Conservation (phyloP, 2,329 filamentous ascomycete genomes). For the Clarireedia hainanense region DNA sequence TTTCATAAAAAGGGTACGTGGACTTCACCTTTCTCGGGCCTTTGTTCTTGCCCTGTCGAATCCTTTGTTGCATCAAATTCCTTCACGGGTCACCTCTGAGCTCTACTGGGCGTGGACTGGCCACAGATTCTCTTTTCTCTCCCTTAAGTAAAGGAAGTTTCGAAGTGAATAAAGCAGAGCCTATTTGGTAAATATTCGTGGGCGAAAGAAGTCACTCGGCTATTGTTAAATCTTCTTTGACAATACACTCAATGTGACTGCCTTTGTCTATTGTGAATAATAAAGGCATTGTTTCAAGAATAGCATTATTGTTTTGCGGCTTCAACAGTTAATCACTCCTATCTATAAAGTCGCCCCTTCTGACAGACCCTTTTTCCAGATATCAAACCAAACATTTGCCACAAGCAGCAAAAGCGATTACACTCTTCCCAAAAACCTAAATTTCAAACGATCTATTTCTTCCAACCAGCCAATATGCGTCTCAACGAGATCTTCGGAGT, state of each 20-base stretch:
- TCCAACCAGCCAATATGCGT: conserved; percentile 32
- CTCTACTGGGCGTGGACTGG: too few species aligned
- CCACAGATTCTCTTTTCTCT: too few species aligned
- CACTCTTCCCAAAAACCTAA: background rate
- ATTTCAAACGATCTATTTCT: conserved; percentile 16
- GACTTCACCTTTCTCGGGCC: too few species aligned
- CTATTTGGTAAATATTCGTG: background rate
- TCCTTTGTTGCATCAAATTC: too few species aligned
- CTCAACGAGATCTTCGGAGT: conserved; percentile 43
- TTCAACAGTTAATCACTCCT: background rate
- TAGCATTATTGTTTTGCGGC: background rate
- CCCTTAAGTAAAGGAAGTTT: too few species aligned
- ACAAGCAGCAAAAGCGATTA: background rate
- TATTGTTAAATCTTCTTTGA: background rate
- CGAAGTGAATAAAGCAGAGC: too few species aligned
- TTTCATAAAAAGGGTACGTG: too few species aligned
- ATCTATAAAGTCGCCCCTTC: conserved; percentile 2
- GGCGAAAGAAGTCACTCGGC: background rate
- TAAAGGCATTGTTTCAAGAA: background rate
- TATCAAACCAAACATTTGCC: background rate
- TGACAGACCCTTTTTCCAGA: background rate
- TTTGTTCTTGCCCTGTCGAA: too few species aligned
- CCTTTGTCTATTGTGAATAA: background rate
- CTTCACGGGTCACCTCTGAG: too few species aligned
- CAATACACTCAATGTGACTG: background rate